Evolutionary conservation across 306 rosid genomes (phyloP).

Genomic region (Prosopis cineraria): DNA sequence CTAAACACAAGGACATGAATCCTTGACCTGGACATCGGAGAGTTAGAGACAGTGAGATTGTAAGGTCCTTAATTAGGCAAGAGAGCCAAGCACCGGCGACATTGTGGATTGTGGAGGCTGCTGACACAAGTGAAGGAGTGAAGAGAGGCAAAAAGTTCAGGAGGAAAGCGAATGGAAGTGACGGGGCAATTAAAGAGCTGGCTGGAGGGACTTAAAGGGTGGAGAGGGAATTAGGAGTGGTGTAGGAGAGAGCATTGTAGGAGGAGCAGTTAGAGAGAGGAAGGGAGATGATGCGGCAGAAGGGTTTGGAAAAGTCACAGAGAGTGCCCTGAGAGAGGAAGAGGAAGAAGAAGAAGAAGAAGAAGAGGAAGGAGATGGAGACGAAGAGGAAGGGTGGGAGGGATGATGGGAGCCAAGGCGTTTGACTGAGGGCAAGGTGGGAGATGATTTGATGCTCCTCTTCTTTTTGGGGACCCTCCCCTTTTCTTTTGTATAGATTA

Average conservation of each 20-base stretch:
- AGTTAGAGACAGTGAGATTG: slow-evolving; percentile 81
- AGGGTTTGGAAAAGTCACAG: slow-evolving; percentile 75
- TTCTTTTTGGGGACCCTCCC: no score
- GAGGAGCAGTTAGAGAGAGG: slow-evolving; percentile 74
- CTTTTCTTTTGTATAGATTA: no score
- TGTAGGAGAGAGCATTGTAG: slow-evolving; percentile 77
- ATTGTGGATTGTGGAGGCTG: slow-evolving; percentile 57
- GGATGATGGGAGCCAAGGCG: no score
- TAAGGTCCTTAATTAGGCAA: slow-evolving; percentile 71
- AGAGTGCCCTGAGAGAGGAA: slow-evolving; percentile 60
- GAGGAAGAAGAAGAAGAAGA: slow-evolving; percentile 28
- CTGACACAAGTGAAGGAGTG: slow-evolving; percentile 66
- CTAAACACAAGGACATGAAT: slow-evolving; percentile 78
- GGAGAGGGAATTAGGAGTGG: slow-evolving; percentile 86
- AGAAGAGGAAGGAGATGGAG: slow-evolving; percentile 2
- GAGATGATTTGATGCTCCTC: no score
- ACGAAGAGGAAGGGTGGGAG: slow-evolving; percentile 19
- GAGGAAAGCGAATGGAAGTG: slow-evolving; percentile 76
- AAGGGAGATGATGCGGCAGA: slow-evolving; percentile 78
- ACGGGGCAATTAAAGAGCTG: slow-evolving; percentile 84
- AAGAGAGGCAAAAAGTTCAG: slow-evolving; percentile 72
- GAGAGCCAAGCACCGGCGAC: slow-evolving; percentile 88
- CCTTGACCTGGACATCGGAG: slow-evolving; percentile 52
- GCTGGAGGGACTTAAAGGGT: slow-evolving; percentile 68
- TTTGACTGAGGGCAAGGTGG: no score